Evolutionary conservation across 176 grass and related monocot genomes (phyloP).

Genomic region (Oryza coarctata): DNA sequence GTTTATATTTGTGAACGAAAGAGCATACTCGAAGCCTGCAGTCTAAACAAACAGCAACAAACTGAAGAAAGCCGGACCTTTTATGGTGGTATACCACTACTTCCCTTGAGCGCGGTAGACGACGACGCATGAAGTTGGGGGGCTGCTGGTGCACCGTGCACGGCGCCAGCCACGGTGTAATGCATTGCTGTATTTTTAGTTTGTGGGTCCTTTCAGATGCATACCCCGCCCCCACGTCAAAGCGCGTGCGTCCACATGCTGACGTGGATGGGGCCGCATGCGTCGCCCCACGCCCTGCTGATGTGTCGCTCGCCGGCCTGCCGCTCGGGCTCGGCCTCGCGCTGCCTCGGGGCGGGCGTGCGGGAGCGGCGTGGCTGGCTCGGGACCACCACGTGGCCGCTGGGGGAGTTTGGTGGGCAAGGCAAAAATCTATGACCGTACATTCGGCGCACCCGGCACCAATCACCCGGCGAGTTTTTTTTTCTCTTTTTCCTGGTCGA

Average conservation of each 20-base stretch:
- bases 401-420: constrained; percentile 39
- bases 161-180: too few relatives aligned
- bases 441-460: neutral
- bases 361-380: constrained; percentile 26
- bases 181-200: too few relatives aligned
- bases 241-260: neutral
- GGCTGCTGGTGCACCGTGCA: too few relatives aligned
- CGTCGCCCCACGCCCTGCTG: neutral
- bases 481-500: neutral
- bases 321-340: neutral
- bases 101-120: too few relatives aligned
- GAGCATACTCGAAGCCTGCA: too few relatives aligned
- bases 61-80: too few relatives aligned
- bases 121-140: too few relatives aligned
- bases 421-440: neutral
- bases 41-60: too few relatives aligned
- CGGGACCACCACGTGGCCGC: constrained; percentile 38
- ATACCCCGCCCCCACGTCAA: neutral
- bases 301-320: constrained; percentile 21
- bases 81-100: too few relatives aligned
- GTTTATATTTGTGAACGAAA: too few relatives aligned
- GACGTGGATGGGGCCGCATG: constrained; percentile 16
- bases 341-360: neutral
- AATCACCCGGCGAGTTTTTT: too few relatives aligned
- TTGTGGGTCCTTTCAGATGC: too few relatives aligned